Percentiles rank a stretch among this genome's conserved stretches.
phyloP scores from a whole-genome alignment of 2,329 filamentous ascomycete genomes.

The Aureobasidium sp. region DNA sequence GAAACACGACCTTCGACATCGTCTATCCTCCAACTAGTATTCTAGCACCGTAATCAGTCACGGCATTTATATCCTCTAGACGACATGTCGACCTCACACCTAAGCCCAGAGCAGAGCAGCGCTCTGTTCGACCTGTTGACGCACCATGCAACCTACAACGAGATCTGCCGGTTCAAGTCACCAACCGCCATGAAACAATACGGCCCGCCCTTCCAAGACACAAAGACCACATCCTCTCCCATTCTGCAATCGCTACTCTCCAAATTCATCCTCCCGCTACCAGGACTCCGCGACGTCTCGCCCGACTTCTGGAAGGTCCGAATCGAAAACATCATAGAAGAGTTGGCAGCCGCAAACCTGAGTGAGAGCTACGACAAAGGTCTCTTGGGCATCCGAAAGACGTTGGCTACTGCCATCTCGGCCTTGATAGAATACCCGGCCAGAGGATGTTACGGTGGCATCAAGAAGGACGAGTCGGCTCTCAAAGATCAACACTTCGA shows the following conservation, averaged over 20 bases:
- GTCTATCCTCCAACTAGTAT: not conserved
- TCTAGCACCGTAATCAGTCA: not conserved
- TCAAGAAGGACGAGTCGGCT: slow-evolving; percentile 32
- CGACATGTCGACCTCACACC: slow-evolving; percentile 3
- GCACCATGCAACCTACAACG: slow-evolving; percentile 48
- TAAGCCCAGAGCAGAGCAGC: slow-evolving; percentile 33
- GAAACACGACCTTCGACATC: not conserved
- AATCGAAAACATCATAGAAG: slow-evolving; percentile 50
- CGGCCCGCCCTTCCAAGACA: slow-evolving; percentile 57
- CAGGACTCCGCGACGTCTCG: slow-evolving; percentile 55
- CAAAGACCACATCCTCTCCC: slow-evolving; percentile 45
- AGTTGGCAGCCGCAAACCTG: slow-evolving; percentile 58
- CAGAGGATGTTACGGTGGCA: slow-evolving; percentile 56
- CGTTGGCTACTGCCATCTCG: slow-evolving; percentile 61
- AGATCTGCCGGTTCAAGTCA: slow-evolving; percentile 63
- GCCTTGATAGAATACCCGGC: slow-evolving; percentile 61
- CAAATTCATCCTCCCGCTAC: slow-evolving; percentile 55
- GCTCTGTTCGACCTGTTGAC: slow-evolving; percentile 47
- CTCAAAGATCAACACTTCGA: slow-evolving; percentile 44
- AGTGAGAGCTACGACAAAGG: slow-evolving; percentile 80
- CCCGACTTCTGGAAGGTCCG: slow-evolving; percentile 57
- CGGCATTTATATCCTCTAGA: not conserved
- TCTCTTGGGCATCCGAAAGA: slow-evolving; percentile 63
- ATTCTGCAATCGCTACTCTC: slow-evolving; percentile 60
- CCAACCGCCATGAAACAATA: slow-evolving; percentile 56